A percentile compares a stretch with the other conserved stretches of the same genome.
Evolutionary conservation across 495 filamentous ascomycete genomes (phyloP).

Genomic region (Aspergillus indologenus): DNA sequence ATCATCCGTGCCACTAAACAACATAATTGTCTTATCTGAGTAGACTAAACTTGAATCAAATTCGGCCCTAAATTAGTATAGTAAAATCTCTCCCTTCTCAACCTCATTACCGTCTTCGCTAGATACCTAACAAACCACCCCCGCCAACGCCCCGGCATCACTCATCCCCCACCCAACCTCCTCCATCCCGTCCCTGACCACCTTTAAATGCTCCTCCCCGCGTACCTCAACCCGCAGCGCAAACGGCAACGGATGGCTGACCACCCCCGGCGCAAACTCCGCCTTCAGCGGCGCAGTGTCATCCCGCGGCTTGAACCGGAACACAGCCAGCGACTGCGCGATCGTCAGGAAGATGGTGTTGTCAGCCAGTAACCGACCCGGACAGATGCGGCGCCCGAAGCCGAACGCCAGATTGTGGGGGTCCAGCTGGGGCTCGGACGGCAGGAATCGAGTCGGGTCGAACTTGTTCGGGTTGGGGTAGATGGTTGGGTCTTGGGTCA

Average conservation of each 20-base stretch:
- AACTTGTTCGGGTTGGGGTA: constrained; percentile 22
- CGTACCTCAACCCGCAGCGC: constrained; percentile 29
- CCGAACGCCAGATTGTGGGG: constrained; percentile 46
- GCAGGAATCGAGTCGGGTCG: constrained; percentile 38
- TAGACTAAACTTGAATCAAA: too few relatives aligned
- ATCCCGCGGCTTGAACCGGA: constrained; percentile 35
- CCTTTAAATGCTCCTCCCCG: constrained; percentile 25
- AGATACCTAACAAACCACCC: background rate
- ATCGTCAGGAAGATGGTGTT: constrained; percentile 50
- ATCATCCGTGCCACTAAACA: too few relatives aligned
- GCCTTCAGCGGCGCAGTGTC: constrained; percentile 22
- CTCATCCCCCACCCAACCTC: background rate
- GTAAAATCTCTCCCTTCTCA: too few relatives aligned
- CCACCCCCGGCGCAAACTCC: constrained; percentile 34
- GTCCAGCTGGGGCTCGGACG: constrained; percentile 21
- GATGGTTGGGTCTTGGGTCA: constrained; percentile 21
- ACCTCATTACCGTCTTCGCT: too few relatives aligned
- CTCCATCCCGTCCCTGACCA: constrained; percentile 23
- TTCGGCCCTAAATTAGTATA: too few relatives aligned
- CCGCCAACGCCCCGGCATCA: background rate
- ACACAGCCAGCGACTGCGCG: constrained; percentile 52
- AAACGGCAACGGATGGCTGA: constrained; percentile 38
- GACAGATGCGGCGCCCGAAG: constrained; percentile 57
- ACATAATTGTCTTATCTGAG: too few relatives aligned
- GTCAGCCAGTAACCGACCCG: constrained; percentile 57